phyloP scores from a whole-genome alignment of 257 asterid genomes.

The Solanum chilense region DNA sequence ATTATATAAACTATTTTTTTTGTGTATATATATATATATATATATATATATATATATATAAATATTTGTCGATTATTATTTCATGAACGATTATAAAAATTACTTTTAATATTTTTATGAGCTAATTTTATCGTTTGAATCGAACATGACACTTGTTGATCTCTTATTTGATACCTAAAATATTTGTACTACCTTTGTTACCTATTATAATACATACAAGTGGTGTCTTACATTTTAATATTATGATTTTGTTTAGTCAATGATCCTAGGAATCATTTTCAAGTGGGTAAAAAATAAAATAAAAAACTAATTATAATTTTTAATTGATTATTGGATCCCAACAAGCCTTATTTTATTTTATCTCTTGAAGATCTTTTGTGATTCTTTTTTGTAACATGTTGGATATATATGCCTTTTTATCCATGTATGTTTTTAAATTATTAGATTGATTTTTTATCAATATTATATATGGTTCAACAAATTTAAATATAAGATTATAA shows the following conservation, averaged over 20 bases:
- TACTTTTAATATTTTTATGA: background rate
- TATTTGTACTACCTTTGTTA: background rate
- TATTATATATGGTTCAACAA: background rate
- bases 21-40: too few relatives aligned
- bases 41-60: too few relatives aligned
- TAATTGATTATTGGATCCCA: background rate
- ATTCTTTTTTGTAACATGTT: background rate
- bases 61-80: too few relatives aligned
- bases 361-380: background rate
- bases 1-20: too few relatives aligned
- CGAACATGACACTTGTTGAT: background rate
- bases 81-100: background rate
- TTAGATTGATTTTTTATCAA: background rate
- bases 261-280: background rate
- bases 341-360: background rate
- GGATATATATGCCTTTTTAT: background rate
- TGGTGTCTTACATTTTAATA: background rate
- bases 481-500: background rate
- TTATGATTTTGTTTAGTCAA: background rate
- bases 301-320: background rate
- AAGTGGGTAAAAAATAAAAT: background rate
- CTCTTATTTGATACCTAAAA: background rate
- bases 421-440: background rate
- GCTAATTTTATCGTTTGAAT: background rate
- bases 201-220: background rate